A percentile compares a stretch with the other conserved stretches of the same genome.
Conservation (phyloP, 257 asterid species). For the Salvia rosmarinus region DNA sequence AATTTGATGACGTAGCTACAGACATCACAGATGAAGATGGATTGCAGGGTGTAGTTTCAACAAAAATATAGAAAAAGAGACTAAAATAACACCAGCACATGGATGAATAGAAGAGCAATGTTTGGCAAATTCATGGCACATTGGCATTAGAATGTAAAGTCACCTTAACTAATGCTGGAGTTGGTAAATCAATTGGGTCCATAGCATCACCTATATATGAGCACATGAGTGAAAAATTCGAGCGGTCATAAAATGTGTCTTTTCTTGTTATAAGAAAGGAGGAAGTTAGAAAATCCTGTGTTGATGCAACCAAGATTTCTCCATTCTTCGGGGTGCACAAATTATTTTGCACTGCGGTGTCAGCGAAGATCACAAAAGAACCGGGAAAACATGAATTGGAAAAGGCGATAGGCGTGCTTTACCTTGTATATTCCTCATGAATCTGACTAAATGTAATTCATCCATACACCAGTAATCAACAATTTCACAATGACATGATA, state of each 20-base stretch:
- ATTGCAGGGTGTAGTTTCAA: slow-evolving; percentile 5
- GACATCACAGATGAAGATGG: slow-evolving; percentile 11
- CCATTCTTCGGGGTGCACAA: slow-evolving; percentile 98
- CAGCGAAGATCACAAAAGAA: slow-evolving; percentile 26
- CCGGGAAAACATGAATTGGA: slow-evolving; percentile 5
- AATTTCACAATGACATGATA: background rate
- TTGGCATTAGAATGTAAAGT: slow-evolving; percentile 31
- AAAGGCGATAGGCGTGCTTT: slow-evolving; percentile 6
- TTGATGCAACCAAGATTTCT: slow-evolving; percentile 98
- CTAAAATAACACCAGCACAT: background rate
- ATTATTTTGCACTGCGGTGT: slow-evolving; percentile 81
- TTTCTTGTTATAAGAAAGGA: slow-evolving; percentile 94
- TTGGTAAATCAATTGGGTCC: slow-evolving; percentile 90
- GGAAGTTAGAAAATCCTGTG: slow-evolving; percentile 96
- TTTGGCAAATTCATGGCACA: background rate
- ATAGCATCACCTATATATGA: slow-evolving; percentile 86
- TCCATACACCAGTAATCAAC: background rate
- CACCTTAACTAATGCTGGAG: slow-evolving; percentile 86
- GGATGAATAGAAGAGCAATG: slow-evolving; percentile 14
- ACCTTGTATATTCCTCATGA: slow-evolving; percentile 10
- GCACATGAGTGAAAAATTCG: slow-evolving; percentile 86
- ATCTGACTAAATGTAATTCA: background rate
- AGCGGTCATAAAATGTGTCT: slow-evolving; percentile 94
- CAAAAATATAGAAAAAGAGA: background rate
- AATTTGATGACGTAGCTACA: background rate